A percentile compares a stretch with the other conserved stretches of the same genome.
phyloP scores from a whole-genome alignment of 1,284 basidiomycete genomes.

The Cryptococcus neoformans region DNA sequence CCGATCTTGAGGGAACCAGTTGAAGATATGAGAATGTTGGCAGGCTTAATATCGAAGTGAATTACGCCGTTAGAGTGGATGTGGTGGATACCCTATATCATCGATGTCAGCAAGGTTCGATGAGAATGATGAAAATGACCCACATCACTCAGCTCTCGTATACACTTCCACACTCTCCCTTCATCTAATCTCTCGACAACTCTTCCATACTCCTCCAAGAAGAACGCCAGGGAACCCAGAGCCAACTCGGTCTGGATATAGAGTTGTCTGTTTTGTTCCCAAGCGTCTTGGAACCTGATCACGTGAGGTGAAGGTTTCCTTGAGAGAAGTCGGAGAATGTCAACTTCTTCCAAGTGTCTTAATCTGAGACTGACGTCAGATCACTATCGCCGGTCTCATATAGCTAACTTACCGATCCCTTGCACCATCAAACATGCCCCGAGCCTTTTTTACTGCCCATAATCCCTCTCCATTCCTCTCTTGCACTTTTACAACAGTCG shows the following conservation, averaged over 20 bases:
- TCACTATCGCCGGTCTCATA: background rate
- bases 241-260: slow-evolving; percentile 96
- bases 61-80: slow-evolving; percentile 87
- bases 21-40: slow-evolving; percentile 89
- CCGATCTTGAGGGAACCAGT: slow-evolving; percentile 94
- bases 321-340: slow-evolving; percentile 80
- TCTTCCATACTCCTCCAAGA: slow-evolving; percentile 89
- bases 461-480: slow-evolving; percentile 60
- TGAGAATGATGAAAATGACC: slow-evolving; percentile 45
- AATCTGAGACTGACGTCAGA: slow-evolving; percentile 55
- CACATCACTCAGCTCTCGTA: slow-evolving; percentile 84
- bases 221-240: slow-evolving; percentile 84
- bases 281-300: slow-evolving; percentile 88
- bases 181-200: slow-evolving; percentile 84
- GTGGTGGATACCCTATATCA: slow-evolving; percentile 73
- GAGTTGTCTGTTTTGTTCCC: slow-evolving; percentile 89
- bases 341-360: slow-evolving; percentile 91
- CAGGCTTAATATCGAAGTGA: slow-evolving; percentile 97
- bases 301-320: slow-evolving; percentile 65
- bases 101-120: slow-evolving; percentile 4
- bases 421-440: slow-evolving; percentile 79
- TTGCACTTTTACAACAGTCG: slow-evolving; percentile 86
- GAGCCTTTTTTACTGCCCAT: slow-evolving; percentile 93
- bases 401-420: slow-evolving; percentile 71
- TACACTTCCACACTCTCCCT: slow-evolving; percentile 93